Percentiles rank a stretch among this genome's conserved stretches.
These are phyloP conservation scores for Austroboletus olivaceoglutinosus DNA, from an alignment of 1,284 basidiomycete genomes.

Conservation along the genomic window DNA sequence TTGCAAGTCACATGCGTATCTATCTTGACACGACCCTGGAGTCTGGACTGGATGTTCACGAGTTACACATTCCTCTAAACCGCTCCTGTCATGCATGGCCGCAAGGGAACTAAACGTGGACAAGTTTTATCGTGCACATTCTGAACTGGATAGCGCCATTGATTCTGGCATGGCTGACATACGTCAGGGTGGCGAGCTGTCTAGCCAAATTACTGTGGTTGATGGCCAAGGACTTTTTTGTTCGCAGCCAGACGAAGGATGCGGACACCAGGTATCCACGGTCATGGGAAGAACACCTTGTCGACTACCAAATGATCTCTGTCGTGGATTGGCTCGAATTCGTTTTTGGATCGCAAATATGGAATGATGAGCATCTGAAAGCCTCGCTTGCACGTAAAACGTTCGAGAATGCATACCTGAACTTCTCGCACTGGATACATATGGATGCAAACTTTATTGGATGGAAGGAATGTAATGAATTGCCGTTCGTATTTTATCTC, in stretches of 20 bases:
- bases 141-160: too few relatives aligned
- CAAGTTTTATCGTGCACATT: neutral
- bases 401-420: slow-evolving; percentile 9
- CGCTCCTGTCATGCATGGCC: slow-evolving; percentile 10
- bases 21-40: slow-evolving; percentile 7
- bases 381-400: neutral
- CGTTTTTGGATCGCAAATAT: slow-evolving; percentile 4
- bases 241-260: neutral
- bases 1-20: slow-evolving; percentile 8
- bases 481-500: neutral
- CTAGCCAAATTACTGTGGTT: slow-evolving; percentile 12
- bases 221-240: slow-evolving; percentile 11
- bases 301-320: slow-evolving; percentile 6
- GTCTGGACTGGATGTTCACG: slow-evolving; percentile 2
- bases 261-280: neutral
- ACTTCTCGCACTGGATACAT: slow-evolving; percentile 14
- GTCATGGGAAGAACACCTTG: neutral
- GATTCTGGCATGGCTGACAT: slow-evolving; percentile 12
- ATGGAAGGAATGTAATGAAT: neutral
- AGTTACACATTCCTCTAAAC: slow-evolving; percentile 8
- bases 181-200: slow-evolving; percentile 4
- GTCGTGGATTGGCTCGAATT: slow-evolving; percentile 10
- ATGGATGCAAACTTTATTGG: slow-evolving; percentile 8
- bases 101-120: neutral
- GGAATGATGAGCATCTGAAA: neutral